Percentiles rank a stretch among this genome's conserved stretches.
These are phyloP conservation scores for Achaetomium macrosporum DNA, from an alignment of 2,329 filamentous ascomycete genomes.

Conservation along the genomic window DNA sequence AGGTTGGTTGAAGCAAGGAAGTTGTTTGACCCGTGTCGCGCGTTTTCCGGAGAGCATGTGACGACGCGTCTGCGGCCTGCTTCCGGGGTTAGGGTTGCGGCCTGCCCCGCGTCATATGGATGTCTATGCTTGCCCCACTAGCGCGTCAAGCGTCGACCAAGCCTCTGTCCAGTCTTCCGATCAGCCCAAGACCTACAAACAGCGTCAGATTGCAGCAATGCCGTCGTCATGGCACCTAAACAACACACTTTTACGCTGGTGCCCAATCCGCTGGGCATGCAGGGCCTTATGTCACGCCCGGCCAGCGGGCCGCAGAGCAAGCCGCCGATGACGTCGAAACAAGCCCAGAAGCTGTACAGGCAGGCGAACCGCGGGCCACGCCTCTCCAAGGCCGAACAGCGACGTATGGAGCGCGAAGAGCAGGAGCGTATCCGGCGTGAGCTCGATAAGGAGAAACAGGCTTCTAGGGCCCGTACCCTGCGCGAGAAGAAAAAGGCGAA, in stretches of 20 bases:
- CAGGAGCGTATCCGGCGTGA: constrained; percentile 51
- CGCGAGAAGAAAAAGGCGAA: constrained; percentile 53
- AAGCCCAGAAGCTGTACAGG: constrained; percentile 42
- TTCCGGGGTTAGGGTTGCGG: no score
- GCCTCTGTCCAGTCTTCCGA: no score
- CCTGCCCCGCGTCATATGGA: background rate
- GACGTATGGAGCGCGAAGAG: constrained; percentile 39
- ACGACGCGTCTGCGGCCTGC: no score
- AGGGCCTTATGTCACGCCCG: constrained; percentile 19
- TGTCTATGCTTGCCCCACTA: background rate
- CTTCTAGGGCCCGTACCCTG: constrained; percentile 42
- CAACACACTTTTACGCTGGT: constrained; percentile 34
- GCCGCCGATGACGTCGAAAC: constrained; percentile 45
- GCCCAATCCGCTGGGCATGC: constrained; percentile 29
- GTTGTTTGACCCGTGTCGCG: no score
- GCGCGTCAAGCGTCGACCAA: background rate
- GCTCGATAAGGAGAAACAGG: constrained; percentile 44
- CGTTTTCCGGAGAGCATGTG: no score
- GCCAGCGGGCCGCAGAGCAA: constrained; percentile 17
- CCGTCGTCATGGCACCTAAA: constrained; percentile 29
- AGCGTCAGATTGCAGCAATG: background rate
- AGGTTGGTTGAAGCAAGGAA: no score
- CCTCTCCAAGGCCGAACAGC: constrained; percentile 40
- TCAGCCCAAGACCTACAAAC: background rate
- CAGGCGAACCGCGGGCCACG: constrained; percentile 36